phyloP scores from a whole-genome alignment of 2,329 filamentous ascomycete genomes.

The Diplodia sapinea region DNA sequence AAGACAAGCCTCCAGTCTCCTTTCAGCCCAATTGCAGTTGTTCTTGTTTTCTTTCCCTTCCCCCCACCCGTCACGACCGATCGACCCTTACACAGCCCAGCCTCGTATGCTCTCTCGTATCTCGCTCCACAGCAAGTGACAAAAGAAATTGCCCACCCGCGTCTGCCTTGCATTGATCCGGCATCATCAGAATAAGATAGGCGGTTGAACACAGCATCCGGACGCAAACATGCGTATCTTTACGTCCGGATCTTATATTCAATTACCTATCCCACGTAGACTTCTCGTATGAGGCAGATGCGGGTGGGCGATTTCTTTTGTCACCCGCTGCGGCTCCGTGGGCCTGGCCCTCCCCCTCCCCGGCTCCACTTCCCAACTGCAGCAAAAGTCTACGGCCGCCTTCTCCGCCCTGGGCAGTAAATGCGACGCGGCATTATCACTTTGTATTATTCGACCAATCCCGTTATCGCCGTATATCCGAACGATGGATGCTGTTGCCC shows the following conservation, averaged over 20 bases:
- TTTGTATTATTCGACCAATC: no score
- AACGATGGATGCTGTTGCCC: no score
- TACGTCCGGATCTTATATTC: no score
- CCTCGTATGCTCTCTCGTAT: neutral
- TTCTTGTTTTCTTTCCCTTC: neutral
- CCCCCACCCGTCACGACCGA: neutral
- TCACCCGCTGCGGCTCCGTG: neutral
- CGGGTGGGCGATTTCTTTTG: no score
- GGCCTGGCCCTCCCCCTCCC: neutral
- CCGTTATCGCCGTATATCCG: no score
- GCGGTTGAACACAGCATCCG: no score
- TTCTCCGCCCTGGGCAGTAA: neutral
- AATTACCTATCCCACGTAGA: no score
- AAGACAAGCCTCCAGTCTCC: neutral
- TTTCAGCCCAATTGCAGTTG: neutral
- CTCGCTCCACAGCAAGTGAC: neutral
- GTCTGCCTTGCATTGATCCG: no score
- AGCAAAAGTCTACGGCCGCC: neutral
- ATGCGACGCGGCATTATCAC: neutral
- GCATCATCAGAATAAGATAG: no score
- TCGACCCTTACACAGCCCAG: neutral
- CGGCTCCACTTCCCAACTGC: neutral
- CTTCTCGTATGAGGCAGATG: no score
- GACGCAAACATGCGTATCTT: no score
- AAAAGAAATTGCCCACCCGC: no score